These are phyloP conservation scores for Thelephora terrestris DNA, from an alignment of 1,284 basidiomycete genomes.

Conservation along the genomic window DNA sequence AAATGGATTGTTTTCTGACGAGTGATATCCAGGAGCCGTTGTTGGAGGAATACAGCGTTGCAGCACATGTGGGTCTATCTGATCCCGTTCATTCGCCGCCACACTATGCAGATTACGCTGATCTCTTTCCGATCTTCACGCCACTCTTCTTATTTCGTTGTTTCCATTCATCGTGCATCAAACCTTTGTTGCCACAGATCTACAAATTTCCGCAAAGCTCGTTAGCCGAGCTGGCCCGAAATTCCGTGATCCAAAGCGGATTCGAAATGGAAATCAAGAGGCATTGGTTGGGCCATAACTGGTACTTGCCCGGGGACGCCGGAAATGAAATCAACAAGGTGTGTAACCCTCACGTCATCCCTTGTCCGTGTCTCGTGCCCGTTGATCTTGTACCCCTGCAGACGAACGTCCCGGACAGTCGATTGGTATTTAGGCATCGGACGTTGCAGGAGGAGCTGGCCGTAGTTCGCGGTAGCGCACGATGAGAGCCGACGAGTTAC, in stretches of 20 bases:
- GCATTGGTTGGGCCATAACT: slow-evolving; percentile 89
- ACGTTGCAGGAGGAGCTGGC: slow-evolving; percentile 82
- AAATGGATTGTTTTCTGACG: background rate
- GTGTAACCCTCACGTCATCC: slow-evolving; percentile 8
- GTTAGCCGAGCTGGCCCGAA: slow-evolving; percentile 86
- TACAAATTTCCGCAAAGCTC: slow-evolving; percentile 86
- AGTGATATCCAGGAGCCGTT: slow-evolving; percentile 67
- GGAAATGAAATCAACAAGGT: slow-evolving; percentile 93
- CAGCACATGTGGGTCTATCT: slow-evolving; percentile 67
- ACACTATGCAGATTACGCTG: background rate
- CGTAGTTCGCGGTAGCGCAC: slow-evolving; percentile 36
- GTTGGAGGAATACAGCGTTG: slow-evolving; percentile 96
- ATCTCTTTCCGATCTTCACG: background rate
- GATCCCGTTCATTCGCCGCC: background rate
- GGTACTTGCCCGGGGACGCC: slow-evolving; percentile 81
- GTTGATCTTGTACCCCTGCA: slow-evolving; percentile 19
- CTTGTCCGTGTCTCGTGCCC: background rate
- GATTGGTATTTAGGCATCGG: slow-evolving; percentile 82
- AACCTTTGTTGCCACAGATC: slow-evolving; percentile 41
- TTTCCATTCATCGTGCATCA: background rate
- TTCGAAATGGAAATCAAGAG: slow-evolving; percentile 99
- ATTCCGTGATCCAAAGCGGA: slow-evolving; percentile 93
- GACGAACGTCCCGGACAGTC: slow-evolving; percentile 94
- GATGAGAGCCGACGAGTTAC: too few relatives aligned
- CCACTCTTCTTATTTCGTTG: background rate